phyloP scores from a whole-genome alignment of 1,284 basidiomycete genomes.

The Melampsora americana region DNA sequence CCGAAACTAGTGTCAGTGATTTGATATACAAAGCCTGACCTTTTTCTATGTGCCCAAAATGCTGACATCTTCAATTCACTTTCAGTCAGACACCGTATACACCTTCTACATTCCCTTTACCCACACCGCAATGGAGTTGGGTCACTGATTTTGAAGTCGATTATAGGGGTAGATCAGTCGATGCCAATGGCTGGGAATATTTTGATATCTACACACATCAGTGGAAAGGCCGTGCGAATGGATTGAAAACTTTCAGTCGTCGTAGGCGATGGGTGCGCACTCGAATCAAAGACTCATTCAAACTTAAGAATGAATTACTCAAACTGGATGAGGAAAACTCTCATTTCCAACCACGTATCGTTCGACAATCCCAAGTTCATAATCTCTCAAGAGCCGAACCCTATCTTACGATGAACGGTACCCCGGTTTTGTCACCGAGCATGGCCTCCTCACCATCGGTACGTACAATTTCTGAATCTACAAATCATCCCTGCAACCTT shows the following conservation, averaged over 20 bases:
- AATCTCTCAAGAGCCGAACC: background rate
- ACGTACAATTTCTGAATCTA: background rate
- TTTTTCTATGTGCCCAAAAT: background rate
- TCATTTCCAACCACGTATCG: background rate
- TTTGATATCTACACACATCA: constrained; percentile 25
- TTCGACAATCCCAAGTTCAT: background rate
- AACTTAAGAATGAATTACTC: background rate
- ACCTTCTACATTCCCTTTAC: constrained; percentile 26
- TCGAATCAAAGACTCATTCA: constrained; percentile 11
- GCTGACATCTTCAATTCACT: background rate
- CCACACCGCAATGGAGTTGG: constrained; percentile 31
- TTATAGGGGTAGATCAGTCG: constrained; percentile 9
- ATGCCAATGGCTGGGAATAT: constrained; percentile 37
- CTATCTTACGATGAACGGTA: background rate
- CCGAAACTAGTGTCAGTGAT: constrained; percentile 32
- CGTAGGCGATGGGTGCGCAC: constrained; percentile 28
- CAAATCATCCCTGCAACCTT: background rate
- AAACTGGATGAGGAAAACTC: background rate
- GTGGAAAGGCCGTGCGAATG: constrained; percentile 11
- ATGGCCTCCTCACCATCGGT: background rate
- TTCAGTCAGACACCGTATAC: constrained; percentile 35
- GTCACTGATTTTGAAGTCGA: constrained; percentile 34
- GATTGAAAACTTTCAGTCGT: constrained; percentile 30
- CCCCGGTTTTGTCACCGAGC: background rate
- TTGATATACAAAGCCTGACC: background rate